Conservation (phyloP, 345 rosid genomes). For the Stellera chamaejasme region DNA sequence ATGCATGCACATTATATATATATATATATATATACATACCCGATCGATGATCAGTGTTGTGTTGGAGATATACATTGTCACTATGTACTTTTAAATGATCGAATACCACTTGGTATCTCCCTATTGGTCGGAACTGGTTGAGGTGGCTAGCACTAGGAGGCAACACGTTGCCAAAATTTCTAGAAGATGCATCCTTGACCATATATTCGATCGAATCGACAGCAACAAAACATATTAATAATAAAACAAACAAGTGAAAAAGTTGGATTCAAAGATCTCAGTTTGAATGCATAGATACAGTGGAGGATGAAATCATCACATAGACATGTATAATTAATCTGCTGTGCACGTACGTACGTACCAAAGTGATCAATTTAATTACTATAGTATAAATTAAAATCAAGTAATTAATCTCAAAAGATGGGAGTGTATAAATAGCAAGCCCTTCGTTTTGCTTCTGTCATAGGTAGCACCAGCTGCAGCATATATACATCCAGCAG, state of each 20-base stretch:
- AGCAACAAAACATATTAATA: not conserved
- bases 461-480: too few species aligned
- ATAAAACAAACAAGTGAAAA: constrained; percentile 7
- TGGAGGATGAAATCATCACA: constrained; percentile 23
- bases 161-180: constrained; percentile 15
- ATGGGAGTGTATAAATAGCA: constrained; percentile 11
- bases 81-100: too few species aligned
- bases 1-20: not conserved
- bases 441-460: constrained; percentile 9
- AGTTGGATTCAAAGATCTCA: constrained; percentile 18
- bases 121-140: constrained; percentile 17
- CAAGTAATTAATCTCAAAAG: not conserved
- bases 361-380: constrained; percentile 15
- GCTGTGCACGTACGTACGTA: constrained; percentile 16
- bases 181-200: constrained; percentile 14
- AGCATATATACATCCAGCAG: too few species aligned
- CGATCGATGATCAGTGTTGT: not conserved
- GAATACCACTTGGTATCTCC: constrained; percentile 7
- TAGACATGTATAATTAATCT: not conserved
- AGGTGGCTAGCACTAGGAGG: constrained; percentile 13
- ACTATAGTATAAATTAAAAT: constrained; percentile 28
- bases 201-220: not conserved
- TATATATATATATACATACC: not conserved
- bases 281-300: not conserved
- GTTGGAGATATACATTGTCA: constrained; percentile 4